Percentiles rank a stretch among this genome's conserved stretches.
These are phyloP conservation scores for Cordyceps fumosorosea DNA, from an alignment of 2,329 filamentous ascomycete genomes.

Conservation along the genomic window DNA sequence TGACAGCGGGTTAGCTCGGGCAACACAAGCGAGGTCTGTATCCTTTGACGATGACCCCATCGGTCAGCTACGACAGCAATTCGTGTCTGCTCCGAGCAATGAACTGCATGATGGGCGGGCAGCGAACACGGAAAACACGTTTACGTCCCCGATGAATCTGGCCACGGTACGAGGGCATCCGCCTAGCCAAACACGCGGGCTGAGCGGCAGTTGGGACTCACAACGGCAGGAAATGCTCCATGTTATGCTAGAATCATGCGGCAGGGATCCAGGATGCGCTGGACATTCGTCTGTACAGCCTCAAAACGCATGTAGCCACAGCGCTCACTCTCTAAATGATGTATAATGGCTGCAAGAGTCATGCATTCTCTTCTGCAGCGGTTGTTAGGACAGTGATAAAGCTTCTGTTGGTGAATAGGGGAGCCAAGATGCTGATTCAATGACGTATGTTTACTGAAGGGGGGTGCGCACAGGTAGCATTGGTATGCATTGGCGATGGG, in stretches of 20 bases:
- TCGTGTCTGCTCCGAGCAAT: background rate
- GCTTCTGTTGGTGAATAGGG: slow-evolving; percentile 26
- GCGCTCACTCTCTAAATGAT: slow-evolving; percentile 38
- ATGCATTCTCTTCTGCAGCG: slow-evolving; percentile 31
- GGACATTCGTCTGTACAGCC: slow-evolving; percentile 26
- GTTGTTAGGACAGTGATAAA: slow-evolving; percentile 36
- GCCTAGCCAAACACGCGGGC: background rate
- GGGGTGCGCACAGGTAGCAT: slow-evolving; percentile 38
- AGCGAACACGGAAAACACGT: background rate
- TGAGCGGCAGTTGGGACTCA: background rate
- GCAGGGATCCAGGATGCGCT: slow-evolving; percentile 8
- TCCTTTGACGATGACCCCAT: background rate
- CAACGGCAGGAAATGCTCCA: background rate
- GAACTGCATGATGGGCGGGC: background rate
- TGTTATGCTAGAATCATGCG: background rate
- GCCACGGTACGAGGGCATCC: background rate
- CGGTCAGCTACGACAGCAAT: background rate
- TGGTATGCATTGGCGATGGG: slow-evolving; percentile 19
- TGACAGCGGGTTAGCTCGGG: background rate
- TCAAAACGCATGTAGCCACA: slow-evolving; percentile 34
- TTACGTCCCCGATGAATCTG: background rate
- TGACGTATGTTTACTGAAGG: slow-evolving; percentile 28
- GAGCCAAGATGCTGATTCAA: slow-evolving; percentile 51
- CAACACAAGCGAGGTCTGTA: background rate
- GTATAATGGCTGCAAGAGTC: slow-evolving; percentile 32